phyloP scores from a whole-genome alignment of 345 rosid genomes.

The Microcos paniculata region DNA sequence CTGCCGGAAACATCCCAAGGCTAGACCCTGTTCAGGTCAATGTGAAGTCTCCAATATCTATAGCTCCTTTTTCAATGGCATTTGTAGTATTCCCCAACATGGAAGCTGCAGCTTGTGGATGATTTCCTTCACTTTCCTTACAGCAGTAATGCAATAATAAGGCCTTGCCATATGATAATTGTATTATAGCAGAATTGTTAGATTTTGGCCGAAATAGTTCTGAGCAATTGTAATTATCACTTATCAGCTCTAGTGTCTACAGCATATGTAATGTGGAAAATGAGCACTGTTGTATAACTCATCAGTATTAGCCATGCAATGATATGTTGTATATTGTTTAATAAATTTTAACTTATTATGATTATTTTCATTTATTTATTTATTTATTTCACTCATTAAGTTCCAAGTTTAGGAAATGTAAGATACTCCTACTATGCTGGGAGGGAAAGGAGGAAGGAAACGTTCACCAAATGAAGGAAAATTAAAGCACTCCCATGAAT shows the following conservation, averaged over 20 bases:
- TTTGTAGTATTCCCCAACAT: conserved; percentile 78
- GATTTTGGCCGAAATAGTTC: conserved; percentile 9
- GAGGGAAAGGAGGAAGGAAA: too few relatives aligned
- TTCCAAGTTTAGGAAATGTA: too few relatives aligned
- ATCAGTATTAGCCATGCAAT: neutral
- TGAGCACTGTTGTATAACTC: neutral
- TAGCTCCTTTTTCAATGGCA: conserved; percentile 63
- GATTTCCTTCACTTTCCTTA: neutral
- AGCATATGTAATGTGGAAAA: neutral
- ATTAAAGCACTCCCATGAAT: too few relatives aligned
- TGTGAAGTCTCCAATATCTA: conserved; percentile 46
- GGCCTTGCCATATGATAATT: conserved; percentile 15
- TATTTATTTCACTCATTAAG: too few relatives aligned
- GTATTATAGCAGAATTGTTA: neutral
- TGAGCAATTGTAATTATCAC: conserved; percentile 25
- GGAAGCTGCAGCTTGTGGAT: conserved; percentile 70
- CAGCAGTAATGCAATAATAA: neutral
- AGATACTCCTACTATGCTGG: too few relatives aligned
- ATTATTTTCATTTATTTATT: too few relatives aligned
- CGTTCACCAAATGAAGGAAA: too few relatives aligned
- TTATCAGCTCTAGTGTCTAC: neutral
- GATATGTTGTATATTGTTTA: neutral
- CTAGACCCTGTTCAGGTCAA: conserved; percentile 53
- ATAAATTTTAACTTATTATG: neutral
- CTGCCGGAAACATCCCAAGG: conserved; percentile 52